Evolutionary conservation across 306 rosid genomes (phyloP).

Genomic region (Prosopis cineraria): DNA sequence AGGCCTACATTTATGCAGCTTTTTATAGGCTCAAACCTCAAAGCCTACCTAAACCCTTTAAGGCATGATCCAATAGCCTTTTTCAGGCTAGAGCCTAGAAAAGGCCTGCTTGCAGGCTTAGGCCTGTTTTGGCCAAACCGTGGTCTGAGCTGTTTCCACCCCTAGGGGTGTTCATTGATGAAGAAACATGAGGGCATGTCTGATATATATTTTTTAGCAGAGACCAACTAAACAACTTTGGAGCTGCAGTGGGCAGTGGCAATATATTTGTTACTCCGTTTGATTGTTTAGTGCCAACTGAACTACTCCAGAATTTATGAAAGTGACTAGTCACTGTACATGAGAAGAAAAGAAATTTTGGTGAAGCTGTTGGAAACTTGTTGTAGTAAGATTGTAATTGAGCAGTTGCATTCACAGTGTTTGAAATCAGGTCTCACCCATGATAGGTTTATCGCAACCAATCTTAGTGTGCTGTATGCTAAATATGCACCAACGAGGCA

Average conservation of each 20-base stretch:
- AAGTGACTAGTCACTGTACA: slow-evolving; percentile 33
- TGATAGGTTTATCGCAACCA: slow-evolving; percentile 69
- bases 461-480: slow-evolving; percentile 49
- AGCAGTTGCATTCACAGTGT: slow-evolving; percentile 53
- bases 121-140: too few species aligned
- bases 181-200: background rate
- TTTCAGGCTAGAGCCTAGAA: too few species aligned
- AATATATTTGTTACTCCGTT: background rate
- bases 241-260: background rate
- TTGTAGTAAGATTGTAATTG: slow-evolving; percentile 34
- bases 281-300: background rate
- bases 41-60: too few species aligned
- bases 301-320: background rate
- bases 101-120: too few species aligned
- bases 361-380: slow-evolving; percentile 55
- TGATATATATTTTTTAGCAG: background rate
- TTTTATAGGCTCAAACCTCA: too few species aligned
- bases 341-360: slow-evolving; percentile 53
- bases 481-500: slow-evolving; percentile 44
- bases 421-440: slow-evolving; percentile 55
- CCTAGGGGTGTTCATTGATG: background rate
- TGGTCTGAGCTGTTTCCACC: too few species aligned
- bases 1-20: too few species aligned
- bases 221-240: background rate
- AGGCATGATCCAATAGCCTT: too few species aligned